Percentiles rank a stretch among this genome's conserved stretches.
Evolutionary conservation across 208 protist genomes (phyloP).

Genomic region (Wallacemonas sp.): DNA sequence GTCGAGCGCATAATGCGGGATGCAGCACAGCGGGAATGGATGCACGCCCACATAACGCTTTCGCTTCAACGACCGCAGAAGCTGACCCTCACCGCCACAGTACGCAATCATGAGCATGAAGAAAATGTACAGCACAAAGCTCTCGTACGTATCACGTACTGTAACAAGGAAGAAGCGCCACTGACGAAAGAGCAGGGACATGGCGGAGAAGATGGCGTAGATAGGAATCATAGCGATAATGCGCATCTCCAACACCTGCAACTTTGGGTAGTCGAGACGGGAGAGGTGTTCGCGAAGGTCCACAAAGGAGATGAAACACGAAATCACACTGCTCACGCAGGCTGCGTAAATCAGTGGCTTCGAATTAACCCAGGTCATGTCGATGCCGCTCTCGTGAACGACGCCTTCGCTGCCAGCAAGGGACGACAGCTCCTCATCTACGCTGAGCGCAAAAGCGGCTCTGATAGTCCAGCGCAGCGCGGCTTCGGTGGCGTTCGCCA

Average conservation of each 20-base stretch:
- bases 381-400: slow-evolving; percentile 31
- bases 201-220: slow-evolving; percentile 73
- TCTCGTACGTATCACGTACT: slow-evolving; percentile 87
- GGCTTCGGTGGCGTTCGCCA: slow-evolving; percentile 1
- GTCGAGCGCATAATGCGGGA: slow-evolving; percentile 64
- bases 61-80: slow-evolving; percentile 74
- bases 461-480: not conserved
- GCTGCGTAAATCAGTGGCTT: slow-evolving; percentile 47
- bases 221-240: slow-evolving; percentile 90
- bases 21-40: slow-evolving; percentile 68
- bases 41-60: slow-evolving; percentile 79
- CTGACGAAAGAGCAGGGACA: slow-evolving; percentile 49
- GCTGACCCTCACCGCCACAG: slow-evolving; percentile 80
- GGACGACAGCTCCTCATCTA: not conserved
- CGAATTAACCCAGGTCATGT: slow-evolving; percentile 58
- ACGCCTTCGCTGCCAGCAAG: no score
- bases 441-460: not conserved
- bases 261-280: slow-evolving; percentile 71
- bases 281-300: slow-evolving; percentile 72
- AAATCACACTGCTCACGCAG: slow-evolving; percentile 42
- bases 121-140: slow-evolving; percentile 92
- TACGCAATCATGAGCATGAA: slow-evolving; percentile 90
- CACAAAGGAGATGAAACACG: slow-evolving; percentile 63
- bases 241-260: slow-evolving; percentile 83
- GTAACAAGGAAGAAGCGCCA: slow-evolving; percentile 83